A percentile compares a stretch with the other conserved stretches of the same genome.
phyloP scores from a whole-genome alignment of 2,329 filamentous ascomycete species.

The Cladosporium cucumerinum region DNA sequence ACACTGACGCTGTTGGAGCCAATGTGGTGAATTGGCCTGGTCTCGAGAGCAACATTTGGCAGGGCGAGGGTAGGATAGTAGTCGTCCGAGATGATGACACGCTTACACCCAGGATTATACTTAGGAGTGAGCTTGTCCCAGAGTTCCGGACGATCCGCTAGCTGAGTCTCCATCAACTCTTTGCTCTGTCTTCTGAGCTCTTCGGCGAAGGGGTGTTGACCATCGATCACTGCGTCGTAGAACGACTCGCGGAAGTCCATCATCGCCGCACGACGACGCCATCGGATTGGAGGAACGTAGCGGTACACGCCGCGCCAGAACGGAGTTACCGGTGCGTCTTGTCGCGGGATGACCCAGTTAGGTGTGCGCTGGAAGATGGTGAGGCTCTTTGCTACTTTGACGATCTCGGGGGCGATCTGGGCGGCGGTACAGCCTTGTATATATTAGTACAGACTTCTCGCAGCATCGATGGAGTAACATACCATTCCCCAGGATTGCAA shows the following conservation, averaged over 20 bases:
- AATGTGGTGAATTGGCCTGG: conserved; percentile 46
- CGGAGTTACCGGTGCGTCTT: conserved; percentile 46
- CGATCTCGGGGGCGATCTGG: conserved; percentile 58
- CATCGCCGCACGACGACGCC: conserved; percentile 48
- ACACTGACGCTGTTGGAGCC: conserved; percentile 48
- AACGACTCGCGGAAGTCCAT: conserved; percentile 56
- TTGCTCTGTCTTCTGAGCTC: conserved; percentile 39
- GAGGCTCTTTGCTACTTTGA: conserved; percentile 48
- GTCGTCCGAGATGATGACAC: conserved; percentile 54
- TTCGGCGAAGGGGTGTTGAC: conserved; percentile 40
- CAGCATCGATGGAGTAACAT: conserved; percentile 6
- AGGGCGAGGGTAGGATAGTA: conserved; percentile 51
- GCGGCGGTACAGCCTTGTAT: conserved; percentile 51
- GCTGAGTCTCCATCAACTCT: conserved; percentile 43
- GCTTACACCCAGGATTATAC: conserved; percentile 55
- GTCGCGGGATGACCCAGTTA: conserved; percentile 57
- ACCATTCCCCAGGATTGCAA: conserved; percentile 60
- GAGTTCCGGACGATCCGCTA: conserved; percentile 50
- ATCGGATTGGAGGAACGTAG: conserved; percentile 51
- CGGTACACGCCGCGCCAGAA: conserved; percentile 44
- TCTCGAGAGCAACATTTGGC: conserved; percentile 52
- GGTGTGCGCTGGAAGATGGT: conserved; percentile 57
- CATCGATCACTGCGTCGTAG: conserved; percentile 45
- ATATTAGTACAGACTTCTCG: not conserved
- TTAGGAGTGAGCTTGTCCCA: conserved; percentile 53